A percentile compares a stretch with the other conserved stretches of the same genome.
These are phyloP conservation scores for Candida vartiovaarae DNA, from an alignment of 805 yeast species.

Conservation along the genomic window DNA sequence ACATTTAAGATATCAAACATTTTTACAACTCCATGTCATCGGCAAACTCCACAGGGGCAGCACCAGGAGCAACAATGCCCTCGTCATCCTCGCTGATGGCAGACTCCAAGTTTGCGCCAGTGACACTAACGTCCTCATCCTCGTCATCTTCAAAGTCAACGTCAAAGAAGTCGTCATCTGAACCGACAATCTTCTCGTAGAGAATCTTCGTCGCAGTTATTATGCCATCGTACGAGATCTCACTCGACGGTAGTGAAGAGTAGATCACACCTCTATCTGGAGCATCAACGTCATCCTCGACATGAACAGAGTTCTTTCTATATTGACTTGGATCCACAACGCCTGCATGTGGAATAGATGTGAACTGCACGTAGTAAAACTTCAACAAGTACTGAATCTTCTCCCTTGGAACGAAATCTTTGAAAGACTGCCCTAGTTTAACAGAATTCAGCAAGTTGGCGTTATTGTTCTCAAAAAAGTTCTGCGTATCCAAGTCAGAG, in stretches of 20 bases:
- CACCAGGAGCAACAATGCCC: constrained; percentile 14
- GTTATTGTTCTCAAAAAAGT: constrained; percentile 35
- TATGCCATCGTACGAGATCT: constrained; percentile 86
- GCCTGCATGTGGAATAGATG: constrained; percentile 51
- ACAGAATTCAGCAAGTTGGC: constrained; percentile 72
- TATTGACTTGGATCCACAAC: constrained; percentile 38
- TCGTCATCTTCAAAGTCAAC: constrained; percentile 91
- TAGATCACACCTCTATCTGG: constrained; percentile 43
- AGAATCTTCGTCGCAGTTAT: constrained; percentile 72
- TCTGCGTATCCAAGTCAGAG: constrained; percentile 31
- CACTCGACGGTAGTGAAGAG: constrained; percentile 70
- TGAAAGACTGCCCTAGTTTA: constrained; percentile 78
- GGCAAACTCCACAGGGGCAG: constrained; percentile 31
- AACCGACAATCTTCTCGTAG: constrained; percentile 77
- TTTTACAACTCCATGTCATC: constrained; percentile 27
- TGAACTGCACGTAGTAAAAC: constrained; percentile 52
- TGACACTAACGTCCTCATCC: constrained; percentile 30
- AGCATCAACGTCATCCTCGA: constrained; percentile 22
- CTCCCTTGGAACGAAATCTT: constrained; percentile 77
- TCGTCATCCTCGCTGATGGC: constrained; percentile 19
- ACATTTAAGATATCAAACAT: neutral
- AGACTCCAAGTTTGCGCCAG: constrained; percentile 19
- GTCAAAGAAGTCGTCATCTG: constrained; percentile 93
- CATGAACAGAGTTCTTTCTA: constrained; percentile 26
- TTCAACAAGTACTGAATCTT: constrained; percentile 56